Evolutionary conservation across 176 grass and related monocot genomes (phyloP), one percentile per base, ranked within the genome.

Genomic region (Miscanthus lutarioriparius): DNA sequence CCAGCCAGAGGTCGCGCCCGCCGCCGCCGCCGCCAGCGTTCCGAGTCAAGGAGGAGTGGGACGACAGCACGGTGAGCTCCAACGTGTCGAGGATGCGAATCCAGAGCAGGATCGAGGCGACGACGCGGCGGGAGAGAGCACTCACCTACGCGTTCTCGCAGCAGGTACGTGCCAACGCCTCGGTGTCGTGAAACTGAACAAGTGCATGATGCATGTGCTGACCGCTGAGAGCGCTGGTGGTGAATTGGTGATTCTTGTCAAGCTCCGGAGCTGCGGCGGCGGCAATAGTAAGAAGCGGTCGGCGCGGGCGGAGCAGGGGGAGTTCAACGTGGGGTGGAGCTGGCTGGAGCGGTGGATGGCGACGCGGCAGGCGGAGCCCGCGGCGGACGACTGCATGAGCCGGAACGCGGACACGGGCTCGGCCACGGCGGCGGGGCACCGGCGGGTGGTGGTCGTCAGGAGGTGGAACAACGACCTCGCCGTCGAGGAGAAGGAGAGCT

Each of bases 331-430:
- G 58, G 90, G 97, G 67, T 96, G 97, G 97, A 99, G 91, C 90
- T 96, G 97, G 97, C 90, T 99, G 64, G 97, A 99, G 84, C 94
- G 93, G 82, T 99, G 97, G 97, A 99, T 96, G 97, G 93, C 97
- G 12, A 92, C 91, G 61, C 90, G 91, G 26, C 88, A 69, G 70
- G 80, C 91, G 20, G 90, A 88, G 81, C 67, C 80, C 15, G 67
- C 74, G 5, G 89, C 74, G 3, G 89, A 89, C 61, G 93, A 95
- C 85, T 89, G 91, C 82, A 51, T 82, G 70, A 94, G 82, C 84
- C 87, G 90, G 83, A 92, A 90, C 75, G 77, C 86, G 8, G 88
- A 84, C 70, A 49, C 80, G 8, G 64, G 79, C 26, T 92, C 83
- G 3, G 16, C 47, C 47, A 49, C 47, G 47, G 17, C 75, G 11